Conservation (phyloP, 2,329 filamentous ascomycete genomes). For the Penicillium fuscoglaucum region DNA sequence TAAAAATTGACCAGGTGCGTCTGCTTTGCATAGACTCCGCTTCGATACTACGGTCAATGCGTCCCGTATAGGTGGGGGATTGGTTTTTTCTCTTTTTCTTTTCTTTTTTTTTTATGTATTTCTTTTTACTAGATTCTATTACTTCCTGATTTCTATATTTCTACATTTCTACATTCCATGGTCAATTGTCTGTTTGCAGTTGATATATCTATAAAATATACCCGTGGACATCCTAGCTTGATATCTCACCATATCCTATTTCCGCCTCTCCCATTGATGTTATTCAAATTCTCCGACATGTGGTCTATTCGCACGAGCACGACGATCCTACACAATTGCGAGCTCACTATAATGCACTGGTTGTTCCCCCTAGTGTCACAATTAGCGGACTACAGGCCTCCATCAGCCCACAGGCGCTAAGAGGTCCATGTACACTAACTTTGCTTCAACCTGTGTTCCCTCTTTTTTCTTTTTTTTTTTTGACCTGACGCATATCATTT, state of each 20-base stretch:
- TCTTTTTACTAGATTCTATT: background rate
- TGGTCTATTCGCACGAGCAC: slow-evolving; percentile 14
- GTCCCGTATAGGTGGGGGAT: slow-evolving; percentile 19
- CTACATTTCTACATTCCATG: background rate
- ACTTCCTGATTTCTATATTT: background rate
- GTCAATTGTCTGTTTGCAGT: background rate
- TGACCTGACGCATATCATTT: slow-evolving; percentile 19
- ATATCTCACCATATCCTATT: background rate
- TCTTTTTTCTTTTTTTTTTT: slow-evolving; percentile 21
- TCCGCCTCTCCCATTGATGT: background rate
- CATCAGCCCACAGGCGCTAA: slow-evolving; percentile 10
- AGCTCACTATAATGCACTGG: slow-evolving; percentile 9
- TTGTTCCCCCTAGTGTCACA: background rate
- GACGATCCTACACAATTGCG: slow-evolving; percentile 9
- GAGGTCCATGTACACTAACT: slow-evolving; percentile 11
- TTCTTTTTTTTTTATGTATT: background rate
- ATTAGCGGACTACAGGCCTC: slow-evolving; percentile 6
- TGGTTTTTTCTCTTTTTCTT: background rate
- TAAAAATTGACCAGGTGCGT: slow-evolving; percentile 14
- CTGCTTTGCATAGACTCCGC: slow-evolving; percentile 21
- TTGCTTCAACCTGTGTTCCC: slow-evolving; percentile 19
- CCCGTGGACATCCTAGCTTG: background rate
- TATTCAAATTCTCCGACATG: slow-evolving; percentile 13
- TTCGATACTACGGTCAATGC: slow-evolving; percentile 25
- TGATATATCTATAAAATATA: background rate